Percentiles rank a stretch among this genome's conserved stretches.
Evolutionary conservation across 2,329 filamentous ascomycete species (phyloP).

Genomic region (Neofusicoccum ribis): DNA sequence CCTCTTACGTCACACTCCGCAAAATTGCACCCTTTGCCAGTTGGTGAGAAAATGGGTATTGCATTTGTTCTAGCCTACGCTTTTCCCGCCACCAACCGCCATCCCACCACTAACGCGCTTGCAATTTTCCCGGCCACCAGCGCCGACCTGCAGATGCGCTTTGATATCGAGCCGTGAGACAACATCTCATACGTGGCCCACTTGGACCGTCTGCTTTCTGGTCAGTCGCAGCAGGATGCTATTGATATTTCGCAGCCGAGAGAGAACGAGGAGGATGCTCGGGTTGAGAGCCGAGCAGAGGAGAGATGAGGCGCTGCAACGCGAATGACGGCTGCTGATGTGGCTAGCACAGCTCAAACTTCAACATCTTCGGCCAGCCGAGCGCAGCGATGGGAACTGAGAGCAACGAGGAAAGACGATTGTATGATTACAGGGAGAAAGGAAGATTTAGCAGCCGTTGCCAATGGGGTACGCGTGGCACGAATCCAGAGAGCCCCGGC

Average conservation of each 20-base stretch:
- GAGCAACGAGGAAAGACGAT: neutral
- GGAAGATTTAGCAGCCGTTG: no score
- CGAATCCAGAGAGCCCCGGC: neutral
- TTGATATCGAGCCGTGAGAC: no score
- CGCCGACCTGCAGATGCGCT: no score
- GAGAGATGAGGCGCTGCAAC: neutral
- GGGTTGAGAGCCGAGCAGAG: neutral
- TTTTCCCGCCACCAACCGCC: neutral
- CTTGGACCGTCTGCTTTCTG: no score
- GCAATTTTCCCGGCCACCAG: no score
- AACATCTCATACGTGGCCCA: no score
- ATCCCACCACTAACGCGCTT: no score
- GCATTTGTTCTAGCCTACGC: neutral
- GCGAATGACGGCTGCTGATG: no score
- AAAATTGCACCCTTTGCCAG: neutral
- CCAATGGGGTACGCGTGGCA: no score
- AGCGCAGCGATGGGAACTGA: neutral
- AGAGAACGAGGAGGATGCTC: neutral
- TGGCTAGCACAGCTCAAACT: neutral
- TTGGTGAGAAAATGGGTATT: conserved; percentile 1
- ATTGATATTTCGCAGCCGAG: no score
- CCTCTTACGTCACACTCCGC: neutral
- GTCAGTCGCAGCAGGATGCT: no score
- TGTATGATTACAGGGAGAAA: conserved; percentile 1
- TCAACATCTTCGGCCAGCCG: neutral